phyloP scores from a whole-genome alignment of 345 rosid species.

The Eucalyptus paniculata region DNA sequence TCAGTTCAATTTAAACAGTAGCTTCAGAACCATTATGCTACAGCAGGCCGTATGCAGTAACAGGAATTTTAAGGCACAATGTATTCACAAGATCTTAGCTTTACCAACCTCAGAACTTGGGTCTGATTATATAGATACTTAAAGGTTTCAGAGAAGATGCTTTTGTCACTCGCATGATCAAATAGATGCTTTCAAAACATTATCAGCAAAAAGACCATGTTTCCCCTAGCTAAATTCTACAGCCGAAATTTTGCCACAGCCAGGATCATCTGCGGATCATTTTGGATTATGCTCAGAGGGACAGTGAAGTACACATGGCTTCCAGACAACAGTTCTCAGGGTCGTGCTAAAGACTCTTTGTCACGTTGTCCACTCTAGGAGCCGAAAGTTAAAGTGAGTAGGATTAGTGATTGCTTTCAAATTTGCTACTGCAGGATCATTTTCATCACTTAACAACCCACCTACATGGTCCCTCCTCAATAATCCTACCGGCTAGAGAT shows the following conservation, averaged over 20 bases:
- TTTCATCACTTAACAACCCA: background rate
- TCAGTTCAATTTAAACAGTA: background rate
- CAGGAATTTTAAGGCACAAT: background rate
- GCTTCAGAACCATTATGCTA: background rate
- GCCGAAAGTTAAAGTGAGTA: background rate
- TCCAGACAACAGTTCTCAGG: background rate
- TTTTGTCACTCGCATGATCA: background rate
- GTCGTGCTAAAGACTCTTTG: background rate
- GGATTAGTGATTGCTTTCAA: background rate
- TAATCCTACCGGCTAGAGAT: background rate
- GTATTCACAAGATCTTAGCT: background rate
- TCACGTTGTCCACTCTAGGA: background rate
- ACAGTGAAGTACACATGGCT: background rate
- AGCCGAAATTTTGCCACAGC: background rate
- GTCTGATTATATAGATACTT: background rate
- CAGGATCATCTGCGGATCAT: background rate
- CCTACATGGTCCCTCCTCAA: background rate
- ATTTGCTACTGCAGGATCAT: background rate
- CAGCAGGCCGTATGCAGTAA: background rate
- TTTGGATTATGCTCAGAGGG: background rate
- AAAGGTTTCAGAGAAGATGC: background rate
- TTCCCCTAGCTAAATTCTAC: background rate
- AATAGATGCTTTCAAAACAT: background rate
- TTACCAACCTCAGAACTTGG: background rate
- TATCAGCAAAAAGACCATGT: background rate